Evolutionary conservation across 1,139 yeast species (phyloP).

Genomic region (Pichia sp.): DNA sequence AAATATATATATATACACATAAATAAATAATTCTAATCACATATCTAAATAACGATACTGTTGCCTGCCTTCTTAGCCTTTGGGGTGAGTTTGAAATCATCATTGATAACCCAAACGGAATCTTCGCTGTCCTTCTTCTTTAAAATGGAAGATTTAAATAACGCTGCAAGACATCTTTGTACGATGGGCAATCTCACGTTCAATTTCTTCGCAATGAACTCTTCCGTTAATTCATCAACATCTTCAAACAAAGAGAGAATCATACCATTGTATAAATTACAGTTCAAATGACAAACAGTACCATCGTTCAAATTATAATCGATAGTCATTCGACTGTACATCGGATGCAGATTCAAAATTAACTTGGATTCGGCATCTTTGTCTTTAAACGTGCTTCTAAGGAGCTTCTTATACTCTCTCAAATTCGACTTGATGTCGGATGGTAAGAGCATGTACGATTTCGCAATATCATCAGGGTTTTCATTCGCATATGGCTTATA

Average conservation of each 20-base stretch:
- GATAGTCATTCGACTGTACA: constrained; percentile 1
- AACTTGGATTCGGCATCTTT: no score
- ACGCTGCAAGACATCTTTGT: constrained; percentile 1
- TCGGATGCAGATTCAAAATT: no score
- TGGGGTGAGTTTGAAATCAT: not conserved
- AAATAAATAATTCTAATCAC: no score
- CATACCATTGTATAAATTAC: constrained; percentile 12
- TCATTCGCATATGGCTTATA: no score
- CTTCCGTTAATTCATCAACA: not conserved
- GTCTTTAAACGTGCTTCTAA: no score
- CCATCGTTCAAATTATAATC: not conserved
- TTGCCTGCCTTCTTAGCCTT: not conserved
- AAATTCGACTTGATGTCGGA: no score
- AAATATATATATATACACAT: no score
- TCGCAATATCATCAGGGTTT: no score
- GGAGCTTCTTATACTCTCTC: no score
- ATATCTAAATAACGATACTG: not conserved
- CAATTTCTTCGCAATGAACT: not conserved
- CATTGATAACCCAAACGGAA: constrained; percentile 6
- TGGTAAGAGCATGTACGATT: no score
- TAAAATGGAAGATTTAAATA: constrained; percentile 1
- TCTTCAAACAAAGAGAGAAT: constrained; percentile 10
- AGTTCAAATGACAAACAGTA: not conserved
- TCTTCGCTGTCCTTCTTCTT: not conserved
- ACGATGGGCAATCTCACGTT: not conserved